Evolutionary conservation across 495 filamentous ascomycete species (phyloP).

Genomic region (Aspergillus steynii): DNA sequence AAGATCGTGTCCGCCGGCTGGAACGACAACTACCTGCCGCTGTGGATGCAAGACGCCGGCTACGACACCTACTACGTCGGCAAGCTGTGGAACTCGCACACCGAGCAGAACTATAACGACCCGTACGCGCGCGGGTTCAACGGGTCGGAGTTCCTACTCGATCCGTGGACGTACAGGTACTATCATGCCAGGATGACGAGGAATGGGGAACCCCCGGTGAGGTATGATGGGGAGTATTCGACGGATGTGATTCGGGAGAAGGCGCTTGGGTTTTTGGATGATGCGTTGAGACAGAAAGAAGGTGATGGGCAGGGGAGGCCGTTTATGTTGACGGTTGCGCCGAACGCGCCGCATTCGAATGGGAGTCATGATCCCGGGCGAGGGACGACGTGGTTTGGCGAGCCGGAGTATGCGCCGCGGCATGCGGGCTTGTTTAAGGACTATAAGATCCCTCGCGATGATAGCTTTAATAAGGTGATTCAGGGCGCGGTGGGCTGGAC

Average conservation of each 20-base stretch:
- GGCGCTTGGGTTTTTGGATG: constrained; percentile 57
- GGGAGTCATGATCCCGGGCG: constrained; percentile 17
- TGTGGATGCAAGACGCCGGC: constrained; percentile 67
- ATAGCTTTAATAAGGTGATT: constrained; percentile 41
- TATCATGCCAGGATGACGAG: constrained; percentile 59
- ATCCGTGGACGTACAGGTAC: constrained; percentile 70
- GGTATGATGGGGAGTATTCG: constrained; percentile 53
- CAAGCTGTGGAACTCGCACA: constrained; percentile 67
- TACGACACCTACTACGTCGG: constrained; percentile 72
- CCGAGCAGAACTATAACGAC: constrained; percentile 54
- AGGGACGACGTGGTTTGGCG: constrained; percentile 25
- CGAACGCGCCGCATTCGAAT: constrained; percentile 60
- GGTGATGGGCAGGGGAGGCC: constrained; percentile 36
- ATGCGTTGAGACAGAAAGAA: constrained; percentile 39
- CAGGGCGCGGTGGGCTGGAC: constrained; percentile 59
- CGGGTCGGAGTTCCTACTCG: constrained; percentile 61
- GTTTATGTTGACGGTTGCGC: constrained; percentile 66
- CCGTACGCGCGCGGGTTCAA: constrained; percentile 57
- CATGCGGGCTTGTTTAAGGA: constrained; percentile 34
- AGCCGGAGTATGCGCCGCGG: constrained; percentile 30
- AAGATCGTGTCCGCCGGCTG: constrained; percentile 61
- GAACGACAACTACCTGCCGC: constrained; percentile 64
- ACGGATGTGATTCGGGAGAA: constrained; percentile 63
- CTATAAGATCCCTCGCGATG: constrained; percentile 27
- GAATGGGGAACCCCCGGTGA: constrained; percentile 52